phyloP scores from a whole-genome alignment of 805 yeast species.

The Limtongia smithiae region DNA sequence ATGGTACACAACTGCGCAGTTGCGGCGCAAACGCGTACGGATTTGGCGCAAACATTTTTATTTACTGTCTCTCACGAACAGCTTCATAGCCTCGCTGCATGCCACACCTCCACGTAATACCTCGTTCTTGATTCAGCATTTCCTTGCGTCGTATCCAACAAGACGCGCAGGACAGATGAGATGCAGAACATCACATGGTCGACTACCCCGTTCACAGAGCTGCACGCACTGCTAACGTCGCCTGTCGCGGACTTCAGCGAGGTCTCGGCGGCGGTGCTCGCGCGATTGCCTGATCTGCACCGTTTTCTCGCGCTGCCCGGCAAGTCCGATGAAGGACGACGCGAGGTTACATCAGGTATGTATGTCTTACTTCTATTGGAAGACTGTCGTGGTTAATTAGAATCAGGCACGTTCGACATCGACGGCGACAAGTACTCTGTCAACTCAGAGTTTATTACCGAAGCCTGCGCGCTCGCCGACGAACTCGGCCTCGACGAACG shows the following conservation, averaged over 20 bases:
- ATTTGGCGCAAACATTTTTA: too few species aligned
- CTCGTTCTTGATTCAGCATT: too few species aligned
- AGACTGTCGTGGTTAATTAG: too few species aligned
- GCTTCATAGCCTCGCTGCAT: too few species aligned
- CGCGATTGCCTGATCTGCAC: constrained; percentile 36
- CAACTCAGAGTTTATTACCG: constrained; percentile 61
- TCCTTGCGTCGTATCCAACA: too few species aligned
- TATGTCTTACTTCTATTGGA: neutral
- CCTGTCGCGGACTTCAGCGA: constrained; percentile 1
- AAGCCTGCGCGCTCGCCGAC: constrained; percentile 56
- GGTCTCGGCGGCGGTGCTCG: neutral
- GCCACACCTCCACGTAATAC: too few species aligned
- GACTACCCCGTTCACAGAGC: constrained; percentile 18
- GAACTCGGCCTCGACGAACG: constrained; percentile 74
- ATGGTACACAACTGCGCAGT: too few species aligned
- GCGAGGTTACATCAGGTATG: constrained; percentile 35
- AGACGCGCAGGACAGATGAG: too few species aligned
- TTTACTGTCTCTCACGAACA: too few species aligned
- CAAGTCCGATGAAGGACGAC: constrained; percentile 38
- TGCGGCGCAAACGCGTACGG: too few species aligned
- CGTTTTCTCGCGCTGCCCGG: constrained; percentile 39
- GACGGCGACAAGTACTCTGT: constrained; percentile 55
- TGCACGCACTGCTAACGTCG: constrained; percentile 8
- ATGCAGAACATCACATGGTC: constrained; percentile 23
- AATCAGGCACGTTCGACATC: constrained; percentile 45